Evolutionary conservation across 495 filamentous ascomycete species (phyloP), one percentile per base, ranked within the genome.

Genomic region (Elaphomyces granulatus): DNA sequence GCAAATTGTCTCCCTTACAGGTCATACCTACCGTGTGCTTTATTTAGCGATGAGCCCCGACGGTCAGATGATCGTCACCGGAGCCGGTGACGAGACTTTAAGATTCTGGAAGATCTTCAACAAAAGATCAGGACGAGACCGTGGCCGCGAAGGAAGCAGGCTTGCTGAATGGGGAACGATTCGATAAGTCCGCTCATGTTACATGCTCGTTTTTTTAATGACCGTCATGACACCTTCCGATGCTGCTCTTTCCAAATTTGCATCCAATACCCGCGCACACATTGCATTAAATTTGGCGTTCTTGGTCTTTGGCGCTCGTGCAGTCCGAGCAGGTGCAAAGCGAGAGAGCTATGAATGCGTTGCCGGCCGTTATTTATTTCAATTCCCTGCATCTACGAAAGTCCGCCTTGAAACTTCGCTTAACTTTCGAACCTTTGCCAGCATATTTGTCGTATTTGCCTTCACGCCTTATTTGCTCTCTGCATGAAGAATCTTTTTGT

Each of bases 11-110:
- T 92, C 82, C 42, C 63, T 98, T 26, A 96, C 92, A 0, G 90
- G 90, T 0, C 90, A 98, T 56, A 98, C 90, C 0, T 98, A 87
- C 60, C 76, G 90, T 37, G 90, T 98, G 3, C 70, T 98, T 3
- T 98, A 96, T 56, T 71, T 98, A 16, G 86, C 87, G 4, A 96
- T 96, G 87, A 93, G 85, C 44, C 92, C 90, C 0, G 90, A 96
- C 50, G 90, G 90, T 9, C 75, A 84, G 48, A 81, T 81, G 4
- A 82, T 98, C 20, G 90, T 98, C 8, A 98, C 90, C 0, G 90
- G 90, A 17, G 92, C 92, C 4, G 90, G 90, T 2, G 90, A 98
- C 47, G 90, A 98, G 59, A 98, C 90, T 1, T 60, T 98, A 40
- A 60, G 90, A 36, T 96, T 98, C 66, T 98, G 90, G 90, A 90